A percentile compares a stretch with the other conserved stretches of the same genome.
These are phyloP conservation scores for Penicillium palitans DNA, from an alignment of 2,329 filamentous ascomycete species.

Conservation along the genomic window DNA sequence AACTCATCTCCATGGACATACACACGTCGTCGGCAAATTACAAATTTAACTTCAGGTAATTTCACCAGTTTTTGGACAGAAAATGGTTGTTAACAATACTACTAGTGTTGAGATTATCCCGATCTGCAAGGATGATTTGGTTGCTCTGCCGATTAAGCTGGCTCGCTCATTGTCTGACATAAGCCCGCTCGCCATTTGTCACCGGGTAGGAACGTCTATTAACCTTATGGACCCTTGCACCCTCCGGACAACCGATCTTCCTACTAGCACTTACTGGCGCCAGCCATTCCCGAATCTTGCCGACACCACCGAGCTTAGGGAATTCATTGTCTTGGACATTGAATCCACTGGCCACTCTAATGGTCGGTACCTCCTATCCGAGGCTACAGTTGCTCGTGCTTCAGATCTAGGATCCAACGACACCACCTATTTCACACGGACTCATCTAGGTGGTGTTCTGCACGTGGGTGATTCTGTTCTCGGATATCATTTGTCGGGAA, in stretches of 20 bases:
- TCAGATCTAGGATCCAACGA: conserved; percentile 85
- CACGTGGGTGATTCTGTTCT: conserved; percentile 89
- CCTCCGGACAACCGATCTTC: conserved; percentile 85
- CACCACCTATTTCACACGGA: conserved; percentile 83
- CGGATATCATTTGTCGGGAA: conserved; percentile 86
- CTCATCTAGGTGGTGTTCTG: conserved; percentile 82
- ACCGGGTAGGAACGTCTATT: conserved; percentile 83
- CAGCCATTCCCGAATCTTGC: conserved; percentile 80
- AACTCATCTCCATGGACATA: conserved; percentile 88
- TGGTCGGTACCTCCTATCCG: conserved; percentile 80
- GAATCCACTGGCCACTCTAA: conserved; percentile 73
- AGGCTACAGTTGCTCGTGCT: conserved; percentile 83
- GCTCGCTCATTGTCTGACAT: conserved; percentile 89
- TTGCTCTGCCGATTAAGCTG: conserved; percentile 86
- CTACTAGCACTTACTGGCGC: conserved; percentile 83
- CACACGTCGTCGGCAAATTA: conserved; percentile 55
- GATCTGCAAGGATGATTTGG: conserved; percentile 95
- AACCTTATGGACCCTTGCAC: conserved; percentile 89
- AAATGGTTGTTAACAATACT: too few species aligned
- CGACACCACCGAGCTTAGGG: conserved; percentile 79
- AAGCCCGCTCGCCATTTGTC: conserved; percentile 78
- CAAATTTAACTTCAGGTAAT: too few species aligned
- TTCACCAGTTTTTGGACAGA: too few species aligned
- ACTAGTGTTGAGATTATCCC: conserved; percentile 61
- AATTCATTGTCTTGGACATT: conserved; percentile 94